Evolutionary conservation across 768 basidiomycete species (phyloP), one percentile per base, ranked within the genome.

Genomic region (Thelephora aurantiotincta): DNA sequence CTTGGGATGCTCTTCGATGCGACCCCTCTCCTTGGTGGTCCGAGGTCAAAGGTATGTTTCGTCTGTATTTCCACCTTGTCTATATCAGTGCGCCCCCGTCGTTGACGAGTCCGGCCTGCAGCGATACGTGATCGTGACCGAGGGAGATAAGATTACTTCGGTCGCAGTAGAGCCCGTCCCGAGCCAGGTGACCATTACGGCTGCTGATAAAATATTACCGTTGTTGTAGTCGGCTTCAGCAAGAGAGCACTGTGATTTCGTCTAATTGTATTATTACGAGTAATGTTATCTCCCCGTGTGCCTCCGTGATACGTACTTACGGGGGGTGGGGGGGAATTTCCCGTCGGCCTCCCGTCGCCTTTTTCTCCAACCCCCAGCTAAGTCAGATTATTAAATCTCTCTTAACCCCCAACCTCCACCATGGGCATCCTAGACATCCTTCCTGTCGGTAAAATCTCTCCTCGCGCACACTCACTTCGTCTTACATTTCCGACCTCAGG

Each of bases 401-500:
- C n/a, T n/a, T 41, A 45, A n/a, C 22, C 38, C 33, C 35, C 23
- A 16, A 33, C 23, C 18, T 44, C 16, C 26, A 62, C 47, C 50
- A 87, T 87, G 86, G 86, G 85, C 57, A 65, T 87, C 58, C 81
- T 88, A 61, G 85, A 88, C 59, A 73, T 87, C 60, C 83, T 90
- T 53, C 86, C 87, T 47, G 86, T 90, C 61, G 54, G 83, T 70
- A 12, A 26, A 20, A 30, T 37, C n/a, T 3, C 7, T 18, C 42
- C n/a, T 33, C 16, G 16, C 37, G 6, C 38, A 5, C 44, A 13
- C 2, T 18, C 1, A 11, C 3, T 30, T 13, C 11, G 11, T 19
- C 51, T 48, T 45, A 41, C 46, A 12, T 33, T 48, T 2, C 20
- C 38, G 49, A 45, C 44, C 50, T 38, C 58, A 94, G 92, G 73